Evolutionary conservation across 805 yeast species (phyloP).

Genomic region (Spathaspora sp.): DNA sequence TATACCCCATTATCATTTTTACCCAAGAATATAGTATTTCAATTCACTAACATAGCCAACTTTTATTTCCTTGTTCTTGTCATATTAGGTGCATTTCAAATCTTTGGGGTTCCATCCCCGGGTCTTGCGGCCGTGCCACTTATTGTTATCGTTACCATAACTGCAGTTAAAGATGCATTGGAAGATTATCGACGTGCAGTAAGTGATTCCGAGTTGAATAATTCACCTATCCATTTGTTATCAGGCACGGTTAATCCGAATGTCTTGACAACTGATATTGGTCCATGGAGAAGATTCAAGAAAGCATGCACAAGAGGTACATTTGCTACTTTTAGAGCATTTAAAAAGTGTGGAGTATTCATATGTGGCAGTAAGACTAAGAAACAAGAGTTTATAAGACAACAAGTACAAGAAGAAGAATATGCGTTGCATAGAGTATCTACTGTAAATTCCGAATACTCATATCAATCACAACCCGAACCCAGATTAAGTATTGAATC

Average conservation of each 20-base stretch:
- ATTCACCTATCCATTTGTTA: constrained; percentile 57
- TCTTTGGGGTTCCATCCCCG: constrained; percentile 72
- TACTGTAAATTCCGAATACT: constrained; percentile 33
- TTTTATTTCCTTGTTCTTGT: constrained; percentile 53
- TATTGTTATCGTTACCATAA: constrained; percentile 70
- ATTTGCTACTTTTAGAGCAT: constrained; percentile 12
- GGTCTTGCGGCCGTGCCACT: constrained; percentile 78
- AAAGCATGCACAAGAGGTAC: constrained; percentile 44
- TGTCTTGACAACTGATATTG: constrained; percentile 49
- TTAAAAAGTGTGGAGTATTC: constrained; percentile 18
- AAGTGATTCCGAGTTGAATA: constrained; percentile 67
- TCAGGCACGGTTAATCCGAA: constrained; percentile 55
- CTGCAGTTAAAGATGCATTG: constrained; percentile 73
- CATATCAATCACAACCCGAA: constrained; percentile 9
- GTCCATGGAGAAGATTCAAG: constrained; percentile 67
- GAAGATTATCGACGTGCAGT: constrained; percentile 69
- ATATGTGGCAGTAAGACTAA: constrained; percentile 22
- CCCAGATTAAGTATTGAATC: constrained; percentile 4
- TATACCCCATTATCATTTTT: constrained; percentile 56
- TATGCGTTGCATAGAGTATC: constrained; percentile 32
- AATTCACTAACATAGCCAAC: constrained; percentile 59
- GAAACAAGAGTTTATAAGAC: constrained; percentile 23
- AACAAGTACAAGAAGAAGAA: constrained; percentile 21
- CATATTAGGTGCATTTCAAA: constrained; percentile 55
- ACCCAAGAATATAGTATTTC: constrained; percentile 52